These are phyloP conservation scores for Nelumbo lutea DNA, from an alignment of 164 flowering plant genomes.

Conservation along the genomic window DNA sequence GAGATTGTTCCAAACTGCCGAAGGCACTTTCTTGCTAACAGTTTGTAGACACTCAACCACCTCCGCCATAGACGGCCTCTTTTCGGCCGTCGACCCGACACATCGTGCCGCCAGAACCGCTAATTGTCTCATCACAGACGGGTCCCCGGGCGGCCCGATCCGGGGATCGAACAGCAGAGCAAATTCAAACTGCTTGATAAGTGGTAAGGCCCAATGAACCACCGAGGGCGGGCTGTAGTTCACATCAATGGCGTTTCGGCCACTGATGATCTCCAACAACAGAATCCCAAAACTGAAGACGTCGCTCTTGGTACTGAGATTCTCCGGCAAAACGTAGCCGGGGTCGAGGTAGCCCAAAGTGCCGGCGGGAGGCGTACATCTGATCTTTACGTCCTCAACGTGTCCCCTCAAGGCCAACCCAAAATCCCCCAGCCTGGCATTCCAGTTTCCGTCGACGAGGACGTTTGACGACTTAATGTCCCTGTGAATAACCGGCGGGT, in stretches of 20 bases:
- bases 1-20: slow-evolving; percentile 38
- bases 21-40: slow-evolving; percentile 27
- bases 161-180: slow-evolving; percentile 43
- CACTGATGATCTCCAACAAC: slow-evolving; percentile 66
- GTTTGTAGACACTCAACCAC: slow-evolving; percentile 46
- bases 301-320: slow-evolving; percentile 59
- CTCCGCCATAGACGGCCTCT: slow-evolving; percentile 68
- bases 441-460: slow-evolving; percentile 47
- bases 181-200: slow-evolving; percentile 40
- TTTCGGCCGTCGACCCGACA: slow-evolving; percentile 46
- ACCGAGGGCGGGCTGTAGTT: slow-evolving; percentile 75
- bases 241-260: slow-evolving; percentile 77
- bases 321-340: slow-evolving; percentile 53
- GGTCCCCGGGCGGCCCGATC: slow-evolving; percentile 37
- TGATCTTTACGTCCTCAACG: slow-evolving; percentile 56
- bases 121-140: slow-evolving; percentile 32
- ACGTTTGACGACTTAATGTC: slow-evolving; percentile 88
- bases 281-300: slow-evolving; percentile 78
- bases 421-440: slow-evolving; percentile 72
- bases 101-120: slow-evolving; percentile 58
- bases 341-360: slow-evolving; percentile 82
- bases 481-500: slow-evolving; percentile 83
- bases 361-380: slow-evolving; percentile 76
- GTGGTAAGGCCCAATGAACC: slow-evolving; percentile 82
- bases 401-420: slow-evolving; percentile 74